Base-by-base conservation (phyloP, 768 basidiomycete species). In the Ramaria sp. region DNA sequence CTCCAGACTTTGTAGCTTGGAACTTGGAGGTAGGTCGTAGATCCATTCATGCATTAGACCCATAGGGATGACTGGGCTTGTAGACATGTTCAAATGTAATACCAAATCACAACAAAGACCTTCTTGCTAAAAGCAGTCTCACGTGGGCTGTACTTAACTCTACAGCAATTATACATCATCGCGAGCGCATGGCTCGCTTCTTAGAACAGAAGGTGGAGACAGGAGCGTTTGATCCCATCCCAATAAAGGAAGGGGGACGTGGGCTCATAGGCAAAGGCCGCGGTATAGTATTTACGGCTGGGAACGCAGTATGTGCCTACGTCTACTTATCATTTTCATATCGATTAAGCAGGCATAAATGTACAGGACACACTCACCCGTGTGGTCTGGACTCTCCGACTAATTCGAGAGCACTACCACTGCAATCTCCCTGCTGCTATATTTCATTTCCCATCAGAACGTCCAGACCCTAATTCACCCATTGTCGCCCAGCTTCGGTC, bases 281-380 rank as follows among this genome's bases (percentile, higher is more conserved):
- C 34, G 71, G 72, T 0, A 67, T 75, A 30, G 71, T 75, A 15
- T 70, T 73, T 63, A 72, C 73, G 9, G 74, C 73, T 19, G 73
- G 73, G 4, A 73, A 75, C 61, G 71, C 71, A 30, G 53, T 54
- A 33, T 15, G 43, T 39, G 19, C 10, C 22, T 49, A 4, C 10
- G 27, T 27, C 27, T 2, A 27, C n/a, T 30, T 49, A 17, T 20
- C 30, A 13, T 20, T 22, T 7, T 17, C 42, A 43, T 19, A 17
- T 43, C 17, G 4, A 12, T 12, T 41, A 41, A n/a, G 12, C n/a
- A 22, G 10, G 10, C 2, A n/a, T 45, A 42, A 12, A 11, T 45
- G 41, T 54, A 1, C 15, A 54, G 63, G 67, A 69, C 60, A 69
- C 68, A 0, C 65, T 68, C 41, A 60, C 61, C 12, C 66, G 68